A percentile compares a stretch with the other conserved stretches of the same genome.
Evolutionary conservation across 2,329 filamentous ascomycete species (phyloP).

Genomic region (Xylariaceae sp.): DNA sequence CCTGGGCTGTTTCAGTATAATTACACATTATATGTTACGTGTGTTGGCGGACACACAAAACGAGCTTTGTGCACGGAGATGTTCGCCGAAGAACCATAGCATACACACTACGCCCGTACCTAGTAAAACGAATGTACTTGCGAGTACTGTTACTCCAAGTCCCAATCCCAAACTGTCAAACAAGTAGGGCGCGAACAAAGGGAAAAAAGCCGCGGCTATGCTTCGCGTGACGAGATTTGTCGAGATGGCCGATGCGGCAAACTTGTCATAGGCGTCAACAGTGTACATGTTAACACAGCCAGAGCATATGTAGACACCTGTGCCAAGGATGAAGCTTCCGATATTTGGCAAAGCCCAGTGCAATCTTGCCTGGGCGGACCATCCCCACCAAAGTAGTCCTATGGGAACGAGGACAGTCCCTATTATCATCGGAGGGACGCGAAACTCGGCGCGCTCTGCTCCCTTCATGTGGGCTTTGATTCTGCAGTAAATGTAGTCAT

Average conservation of each 20-base stretch:
- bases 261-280: conserved; percentile 43
- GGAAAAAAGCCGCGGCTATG: conserved; percentile 54
- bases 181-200: conserved; percentile 52
- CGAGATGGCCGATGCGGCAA: conserved; percentile 39
- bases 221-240: conserved; percentile 30
- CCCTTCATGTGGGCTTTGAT: conserved; percentile 22
- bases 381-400: conserved; percentile 34
- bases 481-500: conserved; percentile 33
- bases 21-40: no score
- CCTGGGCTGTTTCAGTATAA: no score
- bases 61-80: conserved; percentile 4
- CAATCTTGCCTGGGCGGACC: conserved; percentile 21
- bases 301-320: conserved; percentile 50
- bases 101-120: conserved; percentile 22
- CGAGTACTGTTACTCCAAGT: conserved; percentile 42
- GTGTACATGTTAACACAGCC: conserved; percentile 53
- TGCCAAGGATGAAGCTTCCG: conserved; percentile 49
- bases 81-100: conserved; percentile 15
- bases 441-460: conserved; percentile 21
- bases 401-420: conserved; percentile 49
- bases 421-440: conserved; percentile 52
- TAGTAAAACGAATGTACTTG: conserved; percentile 45
- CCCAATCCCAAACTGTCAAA: conserved; percentile 41
- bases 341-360: conserved; percentile 42
- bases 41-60: no score